These are phyloP conservation scores for Scheffersomyces insectosa DNA, from an alignment of 1,139 yeast genomes.

Conservation along the genomic window DNA sequence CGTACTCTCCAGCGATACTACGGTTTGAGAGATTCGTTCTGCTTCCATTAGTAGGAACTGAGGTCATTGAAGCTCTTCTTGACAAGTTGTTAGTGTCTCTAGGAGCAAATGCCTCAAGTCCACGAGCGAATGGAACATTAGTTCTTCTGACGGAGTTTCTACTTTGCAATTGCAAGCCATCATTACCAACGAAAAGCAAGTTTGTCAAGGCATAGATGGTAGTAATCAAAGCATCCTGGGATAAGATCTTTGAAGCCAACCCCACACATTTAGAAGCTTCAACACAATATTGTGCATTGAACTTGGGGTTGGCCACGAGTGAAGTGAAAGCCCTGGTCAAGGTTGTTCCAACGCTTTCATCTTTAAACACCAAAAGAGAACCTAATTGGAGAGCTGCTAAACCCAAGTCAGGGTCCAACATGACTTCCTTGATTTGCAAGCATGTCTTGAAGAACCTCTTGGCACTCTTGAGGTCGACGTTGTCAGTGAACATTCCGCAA, in stretches of 20 bases:
- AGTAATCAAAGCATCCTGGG: conserved; percentile 85
- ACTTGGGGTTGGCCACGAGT: conserved; percentile 46
- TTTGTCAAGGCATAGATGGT: conserved; percentile 83
- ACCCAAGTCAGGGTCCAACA: conserved; percentile 50
- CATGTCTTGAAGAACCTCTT: conserved; percentile 37
- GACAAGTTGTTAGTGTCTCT: conserved; percentile 7
- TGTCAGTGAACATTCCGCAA: conserved; percentile 45
- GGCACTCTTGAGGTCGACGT: conserved; percentile 34
- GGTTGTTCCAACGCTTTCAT: conserved; percentile 45
- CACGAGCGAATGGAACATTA: conserved; percentile 4
- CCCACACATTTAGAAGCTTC: conserved; percentile 44
- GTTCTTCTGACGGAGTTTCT: conserved; percentile 28
- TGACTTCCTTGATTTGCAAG: conserved; percentile 41
- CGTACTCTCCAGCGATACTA: conserved; percentile 18
- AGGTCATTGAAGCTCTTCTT: conserved; percentile 19
- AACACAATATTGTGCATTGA: conserved; percentile 28
- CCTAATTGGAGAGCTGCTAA: conserved; percentile 55
- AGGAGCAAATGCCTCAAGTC: conserved; percentile 1
- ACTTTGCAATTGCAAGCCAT: conserved; percentile 23
- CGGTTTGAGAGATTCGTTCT: conserved; percentile 8
- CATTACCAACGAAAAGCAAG: conserved; percentile 60
- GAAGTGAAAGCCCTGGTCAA: conserved; percentile 52
- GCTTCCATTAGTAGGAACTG: conserved; percentile 10
- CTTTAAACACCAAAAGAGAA: conserved; percentile 51
- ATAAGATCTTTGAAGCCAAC: conserved; percentile 45